Conservation (phyloP, 768 basidiomycete genomes). For the Obba rivulosa region DNA sequence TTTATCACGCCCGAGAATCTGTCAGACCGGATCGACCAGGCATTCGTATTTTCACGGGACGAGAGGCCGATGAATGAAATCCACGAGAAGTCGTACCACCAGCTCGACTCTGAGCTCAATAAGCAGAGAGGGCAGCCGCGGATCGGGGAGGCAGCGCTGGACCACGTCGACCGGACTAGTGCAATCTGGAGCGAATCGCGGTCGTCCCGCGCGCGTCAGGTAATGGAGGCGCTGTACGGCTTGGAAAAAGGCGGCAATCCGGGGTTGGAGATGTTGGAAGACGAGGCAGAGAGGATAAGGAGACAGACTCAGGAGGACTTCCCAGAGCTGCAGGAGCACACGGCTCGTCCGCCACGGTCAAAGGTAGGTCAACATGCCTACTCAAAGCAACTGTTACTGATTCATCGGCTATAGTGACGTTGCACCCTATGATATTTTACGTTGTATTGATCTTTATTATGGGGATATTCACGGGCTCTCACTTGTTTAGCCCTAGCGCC, state of each 20-base stretch:
- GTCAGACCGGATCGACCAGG: slow-evolving; percentile 55
- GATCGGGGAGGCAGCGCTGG: slow-evolving; percentile 11
- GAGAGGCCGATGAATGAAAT: background rate
- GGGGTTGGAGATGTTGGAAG: slow-evolving; percentile 44
- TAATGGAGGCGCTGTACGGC: slow-evolving; percentile 51
- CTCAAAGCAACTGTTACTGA: too few relatives aligned
- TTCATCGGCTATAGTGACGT: too few relatives aligned
- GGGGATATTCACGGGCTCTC: too few relatives aligned
- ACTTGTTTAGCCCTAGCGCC: too few relatives aligned
- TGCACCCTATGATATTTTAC: too few relatives aligned
- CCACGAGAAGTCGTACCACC: slow-evolving; percentile 11
- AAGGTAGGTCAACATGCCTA: too few relatives aligned
- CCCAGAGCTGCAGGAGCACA: background rate
- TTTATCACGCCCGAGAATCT: slow-evolving; percentile 74
- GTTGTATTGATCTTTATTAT: too few relatives aligned
- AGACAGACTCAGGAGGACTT: slow-evolving; percentile 6
- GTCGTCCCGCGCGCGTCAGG: slow-evolving; percentile 34
- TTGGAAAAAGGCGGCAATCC: slow-evolving; percentile 33
- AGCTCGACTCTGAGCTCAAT: slow-evolving; percentile 13
- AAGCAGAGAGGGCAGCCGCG: slow-evolving; percentile 10
- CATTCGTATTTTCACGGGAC: slow-evolving; percentile 35
- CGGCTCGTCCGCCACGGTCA: too few relatives aligned
- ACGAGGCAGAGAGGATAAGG: slow-evolving; percentile 24
- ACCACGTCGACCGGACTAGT: slow-evolving; percentile 22
- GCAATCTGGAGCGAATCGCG: slow-evolving; percentile 19